phyloP scores from a whole-genome alignment of 2,329 filamentous ascomycete species.

The Nannizziopsis arthrosporioides region DNA sequence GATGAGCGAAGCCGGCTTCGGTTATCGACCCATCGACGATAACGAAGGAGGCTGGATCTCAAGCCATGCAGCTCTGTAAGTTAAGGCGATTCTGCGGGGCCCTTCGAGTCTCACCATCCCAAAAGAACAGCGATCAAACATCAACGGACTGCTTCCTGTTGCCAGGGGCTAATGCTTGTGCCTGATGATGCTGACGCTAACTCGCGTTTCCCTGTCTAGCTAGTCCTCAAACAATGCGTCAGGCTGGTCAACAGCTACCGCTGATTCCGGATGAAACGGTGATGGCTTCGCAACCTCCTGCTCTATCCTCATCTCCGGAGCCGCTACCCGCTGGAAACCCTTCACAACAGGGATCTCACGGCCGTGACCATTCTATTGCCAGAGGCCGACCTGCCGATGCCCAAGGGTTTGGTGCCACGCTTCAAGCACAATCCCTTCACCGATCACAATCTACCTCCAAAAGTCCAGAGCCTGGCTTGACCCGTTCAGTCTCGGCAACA shows the following conservation, averaged over 20 bases:
- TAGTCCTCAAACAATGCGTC: constrained; percentile 30
- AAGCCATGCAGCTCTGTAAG: no score
- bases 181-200: background rate
- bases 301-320: constrained; percentile 27
- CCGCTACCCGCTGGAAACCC: constrained; percentile 28
- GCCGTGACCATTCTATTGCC: constrained; percentile 34
- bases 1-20: no score
- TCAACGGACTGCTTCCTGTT: background rate
- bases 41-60: no score
- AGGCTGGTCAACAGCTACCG: constrained; percentile 31
- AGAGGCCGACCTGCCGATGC: constrained; percentile 33
- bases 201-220: constrained; percentile 16
- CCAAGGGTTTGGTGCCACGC: constrained; percentile 26
- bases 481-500: constrained; percentile 24
- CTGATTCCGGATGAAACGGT: constrained; percentile 32
- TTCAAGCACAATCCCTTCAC: constrained; percentile 26
- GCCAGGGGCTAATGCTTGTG: constrained; percentile 3
- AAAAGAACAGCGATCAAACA: background rate
- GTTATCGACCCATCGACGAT: no score
- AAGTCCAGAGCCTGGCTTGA: constrained; percentile 29
- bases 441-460: constrained; percentile 34
- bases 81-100: constrained; percentile 1
- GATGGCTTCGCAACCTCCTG: constrained; percentile 28
- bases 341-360: constrained; percentile 31
- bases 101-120: constrained; percentile 5